Evolutionary conservation across 2,329 filamentous ascomycete species (phyloP), one percentile per base, ranked within the genome.

Genomic region (Fusarium nisikadoi): DNA sequence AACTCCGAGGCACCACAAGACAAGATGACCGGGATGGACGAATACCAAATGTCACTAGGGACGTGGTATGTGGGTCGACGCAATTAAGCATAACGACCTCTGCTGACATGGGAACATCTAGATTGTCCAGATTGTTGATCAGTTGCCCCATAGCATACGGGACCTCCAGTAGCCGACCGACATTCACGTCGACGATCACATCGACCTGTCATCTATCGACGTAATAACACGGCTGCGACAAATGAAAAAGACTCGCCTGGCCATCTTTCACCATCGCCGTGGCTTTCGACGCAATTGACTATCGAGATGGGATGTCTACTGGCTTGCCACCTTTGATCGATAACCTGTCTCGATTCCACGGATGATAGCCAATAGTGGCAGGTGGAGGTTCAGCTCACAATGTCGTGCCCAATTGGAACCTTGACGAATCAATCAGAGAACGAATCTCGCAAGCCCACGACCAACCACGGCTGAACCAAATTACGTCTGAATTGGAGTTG

Each of bases 261-360:
- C 53, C 45, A 35, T 58, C 60, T 76, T 72, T 62, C 74, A 76
- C 70, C 74, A 76, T 76, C 55, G 41, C 47, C 57, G 52, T 68
- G 74, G 74, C 72, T 70, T 55, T 65, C 58, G 46, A 72, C 74
- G 74, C 72, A 66, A 76, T 76, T 55, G 54, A 53, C 62, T 58
- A 64, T 69, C 50, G 35, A 41, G 35, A 62, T 38, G 39, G 43
- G 35, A 47, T 65, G 12, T 39, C 45, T 25, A 29, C 19, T 55
- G 50, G n/a, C 46, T 50, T 46, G 29, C 9, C 41, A 39, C 49
- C 13, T 64, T 43, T 27, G n/a, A 54, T 55, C 52, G 4, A 53
- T 55, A 36, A 45, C 45, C 43, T 42, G 56, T 31, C 52, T 41
- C 20, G 31, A 43, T 59, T 55, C 39, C 54, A 36, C 42, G 53